These are phyloP conservation scores for Fusarium sp. DNA, from an alignment of 2,329 filamentous ascomycete species.

Conservation along the genomic window DNA sequence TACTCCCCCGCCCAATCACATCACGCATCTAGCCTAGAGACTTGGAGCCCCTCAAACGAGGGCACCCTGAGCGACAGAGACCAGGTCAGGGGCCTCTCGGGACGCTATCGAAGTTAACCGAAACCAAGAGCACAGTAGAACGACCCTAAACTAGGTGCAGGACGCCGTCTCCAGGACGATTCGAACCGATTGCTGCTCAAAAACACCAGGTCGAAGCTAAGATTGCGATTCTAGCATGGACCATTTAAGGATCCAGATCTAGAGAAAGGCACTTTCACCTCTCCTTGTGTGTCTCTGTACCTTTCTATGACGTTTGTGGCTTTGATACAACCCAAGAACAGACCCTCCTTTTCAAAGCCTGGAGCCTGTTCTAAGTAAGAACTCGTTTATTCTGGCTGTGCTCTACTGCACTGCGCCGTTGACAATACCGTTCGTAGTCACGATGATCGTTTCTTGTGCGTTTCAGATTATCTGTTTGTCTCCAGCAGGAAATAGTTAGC, in stretches of 20 bases:
- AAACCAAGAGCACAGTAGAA: not conserved
- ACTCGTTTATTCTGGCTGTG: not conserved
- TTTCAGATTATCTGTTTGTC: slow-evolving; percentile 36
- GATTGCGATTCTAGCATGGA: not conserved
- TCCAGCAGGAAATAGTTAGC: slow-evolving; percentile 20
- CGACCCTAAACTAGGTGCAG: not conserved
- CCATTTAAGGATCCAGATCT: not conserved
- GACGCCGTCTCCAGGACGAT: slow-evolving; percentile 16
- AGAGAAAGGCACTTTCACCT: not conserved
- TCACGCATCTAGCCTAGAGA: not conserved
- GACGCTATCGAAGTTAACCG: slow-evolving; percentile 24
- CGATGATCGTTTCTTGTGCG: slow-evolving; percentile 21
- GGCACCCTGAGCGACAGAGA: slow-evolving; percentile 19
- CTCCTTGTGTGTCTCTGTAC: not conserved
- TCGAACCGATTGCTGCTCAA: not conserved
- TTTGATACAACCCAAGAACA: slow-evolving; percentile 3
- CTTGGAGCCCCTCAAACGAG: slow-evolving; percentile 8
- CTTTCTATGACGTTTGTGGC: slow-evolving; percentile 23
- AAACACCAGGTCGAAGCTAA: not conserved
- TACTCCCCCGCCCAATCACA: slow-evolving; percentile 28
- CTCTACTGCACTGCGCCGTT: not conserved
- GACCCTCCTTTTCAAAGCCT: not conserved
- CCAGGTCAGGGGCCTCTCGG: slow-evolving; percentile 18
- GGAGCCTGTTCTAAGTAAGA: not conserved
- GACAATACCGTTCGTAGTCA: not conserved